Conservation (phyloP, 1,139 yeast genomes). For the Candida anutae region DNA sequence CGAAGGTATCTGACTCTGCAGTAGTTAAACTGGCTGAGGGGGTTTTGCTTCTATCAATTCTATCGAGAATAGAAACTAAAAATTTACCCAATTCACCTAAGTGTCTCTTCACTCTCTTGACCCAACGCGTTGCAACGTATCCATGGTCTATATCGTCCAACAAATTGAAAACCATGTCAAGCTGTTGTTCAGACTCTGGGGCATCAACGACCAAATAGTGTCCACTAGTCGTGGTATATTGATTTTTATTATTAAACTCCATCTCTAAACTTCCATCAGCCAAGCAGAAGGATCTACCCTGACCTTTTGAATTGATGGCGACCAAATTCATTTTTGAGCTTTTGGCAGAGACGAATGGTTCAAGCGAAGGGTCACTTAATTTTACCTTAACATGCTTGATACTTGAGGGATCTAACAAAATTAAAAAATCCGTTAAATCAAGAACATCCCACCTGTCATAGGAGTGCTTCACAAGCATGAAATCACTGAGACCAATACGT, state of each 20-base stretch:
- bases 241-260: slow-evolving; percentile 3
- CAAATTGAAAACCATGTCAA: slow-evolving; percentile 23
- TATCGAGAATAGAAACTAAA: slow-evolving; percentile 10
- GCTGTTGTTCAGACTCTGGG: slow-evolving; percentile 22
- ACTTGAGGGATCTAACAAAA: slow-evolving; percentile 12
- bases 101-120: slow-evolving; percentile 25
- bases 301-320: slow-evolving; percentile 2
- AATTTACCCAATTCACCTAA: slow-evolving; percentile 27
- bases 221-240: slow-evolving; percentile 3
- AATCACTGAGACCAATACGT: slow-evolving; percentile 13
- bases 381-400: slow-evolving; percentile 8
- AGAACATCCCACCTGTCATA: slow-evolving; percentile 12
- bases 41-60: no score
- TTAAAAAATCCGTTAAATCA: slow-evolving; percentile 23
- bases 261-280: slow-evolving; percentile 7
- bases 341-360: slow-evolving; percentile 5
- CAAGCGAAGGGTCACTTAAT: slow-evolving; percentile 1
- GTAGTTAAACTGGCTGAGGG: not conserved
- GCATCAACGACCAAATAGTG: slow-evolving; percentile 18
- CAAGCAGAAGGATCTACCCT: slow-evolving; percentile 7
- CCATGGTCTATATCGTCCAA: slow-evolving; percentile 21
- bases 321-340: slow-evolving; percentile 5
- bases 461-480: slow-evolving; percentile 8
- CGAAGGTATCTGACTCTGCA: slow-evolving; percentile 13
- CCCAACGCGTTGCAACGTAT: slow-evolving; percentile 12